Evolutionary conservation across 345 rosid species (phyloP).

Genomic region (Firmiana major): DNA sequence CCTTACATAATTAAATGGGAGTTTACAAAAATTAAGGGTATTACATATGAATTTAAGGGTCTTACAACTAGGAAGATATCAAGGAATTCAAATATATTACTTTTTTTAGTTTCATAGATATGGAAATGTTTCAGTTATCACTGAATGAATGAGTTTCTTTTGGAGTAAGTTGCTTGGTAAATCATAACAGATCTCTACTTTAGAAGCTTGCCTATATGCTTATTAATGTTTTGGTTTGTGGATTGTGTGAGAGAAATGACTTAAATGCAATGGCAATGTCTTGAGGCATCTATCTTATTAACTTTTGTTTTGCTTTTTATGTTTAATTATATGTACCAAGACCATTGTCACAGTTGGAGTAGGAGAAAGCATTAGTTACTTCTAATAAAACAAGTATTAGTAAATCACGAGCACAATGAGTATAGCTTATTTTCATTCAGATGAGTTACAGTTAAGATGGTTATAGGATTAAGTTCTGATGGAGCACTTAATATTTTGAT

Average conservation of each 20-base stretch:
- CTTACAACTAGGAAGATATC: constrained; percentile 51
- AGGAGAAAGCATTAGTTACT: constrained; percentile 60
- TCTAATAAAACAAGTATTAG: constrained; percentile 59
- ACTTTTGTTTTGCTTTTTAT: not conserved
- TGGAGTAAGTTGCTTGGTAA: not conserved
- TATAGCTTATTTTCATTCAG: constrained; percentile 38
- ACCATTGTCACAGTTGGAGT: constrained; percentile 61
- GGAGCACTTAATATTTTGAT: constrained; percentile 38
- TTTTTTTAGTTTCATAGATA: not conserved
- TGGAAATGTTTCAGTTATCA: not conserved
- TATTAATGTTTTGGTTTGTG: not conserved
- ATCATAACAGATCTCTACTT: not conserved
- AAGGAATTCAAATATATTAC: constrained; percentile 34
- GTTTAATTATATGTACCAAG: constrained; percentile 35
- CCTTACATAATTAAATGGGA: too few relatives aligned
- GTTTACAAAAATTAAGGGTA: too few relatives aligned
- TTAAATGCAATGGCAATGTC: not conserved
- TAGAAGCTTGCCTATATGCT: not conserved
- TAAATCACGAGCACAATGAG: constrained; percentile 49
- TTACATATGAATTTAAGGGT: too few relatives aligned
- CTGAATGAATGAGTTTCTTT: not conserved
- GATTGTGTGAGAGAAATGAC: not conserved
- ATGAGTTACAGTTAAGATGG: constrained; percentile 40
- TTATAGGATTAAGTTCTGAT: constrained; percentile 54
- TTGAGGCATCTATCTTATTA: not conserved